Base-by-base conservation (phyloP, 768 basidiomycete genomes). In the Pisolithus albus region DNA sequence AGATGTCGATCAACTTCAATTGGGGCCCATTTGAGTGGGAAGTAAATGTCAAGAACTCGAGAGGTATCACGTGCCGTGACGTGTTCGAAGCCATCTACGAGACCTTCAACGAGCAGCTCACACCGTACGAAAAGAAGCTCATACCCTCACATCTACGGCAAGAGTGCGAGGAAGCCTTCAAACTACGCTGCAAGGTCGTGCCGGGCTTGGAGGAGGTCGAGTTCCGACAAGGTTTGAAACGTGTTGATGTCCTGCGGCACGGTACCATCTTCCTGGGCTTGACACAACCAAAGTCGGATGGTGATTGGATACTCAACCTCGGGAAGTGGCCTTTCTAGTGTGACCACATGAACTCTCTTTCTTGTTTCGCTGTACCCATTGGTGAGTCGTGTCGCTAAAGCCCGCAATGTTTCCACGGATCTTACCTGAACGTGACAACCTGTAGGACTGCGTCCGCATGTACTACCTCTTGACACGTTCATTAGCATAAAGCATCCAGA, bases 1-100 rank as follows among this genome's bases (percentile, higher is more conserved):
- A 79, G 51, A 81, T 83, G 72, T 62, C 67, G 52, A 76, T 84
- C 60, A 54, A 65, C 18, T 77, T 77, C 54, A 63, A 64, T 24
- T 53, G 44, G 53, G n/a, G 62, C 60, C 36, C 70, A 71, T 57
- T 71, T 34, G 60, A 61, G 34, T 73, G 72, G 71, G 67, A 66
- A 5, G 66, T 81, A 37, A 56, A 72, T 49, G 72, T 81, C 51
- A 69, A 71, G 45, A 70, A 74, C 36, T 46, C 66, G 19, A 63
- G 62, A 39, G 76, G 76, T 11, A 69, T 84, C 50, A 66, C 75
- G 13, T 77, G 80, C 57, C 71, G 77, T 21, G 83, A 86, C 47
- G 73, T 86, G 32, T 82, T 84, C 59, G 63, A 75, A 49, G 77
- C 74, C 9, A 82, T 86, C 24, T 75, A 79, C 59, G 71, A 76